phyloP scores from a whole-genome alignment of 2,329 filamentous ascomycete species.

The Aureobasidium mangrovei region DNA sequence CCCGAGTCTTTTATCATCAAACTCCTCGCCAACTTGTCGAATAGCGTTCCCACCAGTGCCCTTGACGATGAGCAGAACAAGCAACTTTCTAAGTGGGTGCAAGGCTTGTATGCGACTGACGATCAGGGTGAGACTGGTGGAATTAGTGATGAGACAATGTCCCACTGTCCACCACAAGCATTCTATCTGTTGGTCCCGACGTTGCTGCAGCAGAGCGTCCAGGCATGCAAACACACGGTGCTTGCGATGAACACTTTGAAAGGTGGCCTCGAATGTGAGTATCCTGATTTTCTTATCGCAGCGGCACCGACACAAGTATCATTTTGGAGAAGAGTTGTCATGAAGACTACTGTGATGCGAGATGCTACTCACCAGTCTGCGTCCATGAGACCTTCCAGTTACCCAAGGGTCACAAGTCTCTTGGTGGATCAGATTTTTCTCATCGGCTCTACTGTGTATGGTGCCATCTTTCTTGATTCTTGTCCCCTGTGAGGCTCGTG shows the following conservation, averaged over 20 bases:
- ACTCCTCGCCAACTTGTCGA: slow-evolving; percentile 52
- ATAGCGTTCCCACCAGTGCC: slow-evolving; percentile 50
- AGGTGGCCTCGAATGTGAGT: slow-evolving; percentile 57
- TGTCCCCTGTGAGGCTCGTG: too few relatives aligned
- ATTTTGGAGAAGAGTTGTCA: too few relatives aligned
- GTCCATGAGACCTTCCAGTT: too few relatives aligned
- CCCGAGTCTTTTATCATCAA: slow-evolving; percentile 60
- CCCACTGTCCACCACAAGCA: slow-evolving; percentile 70
- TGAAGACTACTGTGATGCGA: too few relatives aligned
- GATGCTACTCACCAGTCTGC: too few relatives aligned
- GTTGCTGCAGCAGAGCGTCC: slow-evolving; percentile 65
- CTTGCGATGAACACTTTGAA: slow-evolving; percentile 63
- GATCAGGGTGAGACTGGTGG: slow-evolving; percentile 46
- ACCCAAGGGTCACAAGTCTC: too few relatives aligned
- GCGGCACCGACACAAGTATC: too few relatives aligned
- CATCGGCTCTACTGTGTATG: too few relatives aligned
- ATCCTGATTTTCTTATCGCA: too few relatives aligned
- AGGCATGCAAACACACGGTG: slow-evolving; percentile 57
- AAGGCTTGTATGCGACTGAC: slow-evolving; percentile 67
- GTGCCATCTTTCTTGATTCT: too few relatives aligned
- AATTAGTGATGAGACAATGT: slow-evolving; percentile 71
- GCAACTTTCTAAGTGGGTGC: slow-evolving; percentile 66
- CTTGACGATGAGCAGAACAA: slow-evolving; percentile 56
- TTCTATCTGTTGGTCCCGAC: slow-evolving; percentile 73
- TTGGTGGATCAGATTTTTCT: too few relatives aligned